Evolutionary conservation across 345 rosid genomes (phyloP).

Genomic region (Pelargonium nanum): DNA sequence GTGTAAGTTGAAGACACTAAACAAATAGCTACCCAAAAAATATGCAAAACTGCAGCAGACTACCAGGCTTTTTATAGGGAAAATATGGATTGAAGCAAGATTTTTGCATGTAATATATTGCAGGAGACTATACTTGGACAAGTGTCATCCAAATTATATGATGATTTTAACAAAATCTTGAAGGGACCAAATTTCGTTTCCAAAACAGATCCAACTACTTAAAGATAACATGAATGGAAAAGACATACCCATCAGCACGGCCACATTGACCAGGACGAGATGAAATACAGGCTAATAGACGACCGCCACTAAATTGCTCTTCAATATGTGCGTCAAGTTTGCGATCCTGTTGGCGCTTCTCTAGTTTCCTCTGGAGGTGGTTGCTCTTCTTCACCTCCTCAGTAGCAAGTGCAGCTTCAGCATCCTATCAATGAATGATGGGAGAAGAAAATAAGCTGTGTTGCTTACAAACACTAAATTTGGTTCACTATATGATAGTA

Average conservation of each 20-base stretch:
- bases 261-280: conserved; percentile 77
- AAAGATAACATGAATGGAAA: no score
- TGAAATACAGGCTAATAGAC: conserved; percentile 57
- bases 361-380: conserved; percentile 46
- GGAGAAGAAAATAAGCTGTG: neutral
- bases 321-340: conserved; percentile 56
- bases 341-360: conserved; percentile 40
- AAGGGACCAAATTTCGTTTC: no score
- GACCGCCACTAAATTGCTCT: conserved; percentile 59
- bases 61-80: no score
- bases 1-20: neutral
- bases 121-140: no score
- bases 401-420: conserved; percentile 29
- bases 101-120: no score
- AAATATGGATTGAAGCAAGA: no score
- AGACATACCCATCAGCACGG: conserved; percentile 75
- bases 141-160: no score
- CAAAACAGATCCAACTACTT: no score
- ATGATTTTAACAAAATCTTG: no score
- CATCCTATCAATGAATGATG: conserved; percentile 26
- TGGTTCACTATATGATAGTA: no score
- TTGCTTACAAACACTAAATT: no score
- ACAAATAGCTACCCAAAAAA: neutral
- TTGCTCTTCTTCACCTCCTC: conserved; percentile 59
- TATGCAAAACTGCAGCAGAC: neutral